Percentiles rank a stretch among this genome's conserved stretches.
Evolutionary conservation across 768 basidiomycete genomes (phyloP).

Genomic region (Arthromyces matolae): DNA sequence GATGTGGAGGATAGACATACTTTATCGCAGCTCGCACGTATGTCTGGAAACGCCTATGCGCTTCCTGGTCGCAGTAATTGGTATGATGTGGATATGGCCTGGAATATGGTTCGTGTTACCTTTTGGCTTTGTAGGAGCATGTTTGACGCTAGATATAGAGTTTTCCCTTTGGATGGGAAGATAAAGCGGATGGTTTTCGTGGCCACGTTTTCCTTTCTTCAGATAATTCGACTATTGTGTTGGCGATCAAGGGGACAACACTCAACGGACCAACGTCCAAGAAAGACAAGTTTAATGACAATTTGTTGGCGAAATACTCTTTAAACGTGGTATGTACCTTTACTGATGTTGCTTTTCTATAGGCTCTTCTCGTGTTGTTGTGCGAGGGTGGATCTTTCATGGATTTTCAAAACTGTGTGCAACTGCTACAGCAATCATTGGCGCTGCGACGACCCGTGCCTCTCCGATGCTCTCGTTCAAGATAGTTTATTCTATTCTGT

Average conservation of each 20-base stretch:
- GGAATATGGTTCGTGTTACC: slow-evolving; percentile 51
- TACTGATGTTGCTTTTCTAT: not conserved
- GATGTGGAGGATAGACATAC: slow-evolving; percentile 80
- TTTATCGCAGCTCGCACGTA: slow-evolving; percentile 76
- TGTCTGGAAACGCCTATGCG: slow-evolving; percentile 89
- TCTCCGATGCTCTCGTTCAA: slow-evolving; percentile 78
- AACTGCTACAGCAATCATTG: slow-evolving; percentile 72
- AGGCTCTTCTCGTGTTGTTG: slow-evolving; percentile 89
- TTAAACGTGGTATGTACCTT: too few relatives aligned
- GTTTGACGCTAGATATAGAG: slow-evolving; percentile 43
- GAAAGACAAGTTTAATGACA: slow-evolving; percentile 93
- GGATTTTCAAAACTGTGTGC: slow-evolving; percentile 84
- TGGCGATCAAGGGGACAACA: slow-evolving; percentile 88
- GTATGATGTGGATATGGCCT: slow-evolving; percentile 75
- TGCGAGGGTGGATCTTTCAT: slow-evolving; percentile 82
- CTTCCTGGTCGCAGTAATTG: slow-evolving; percentile 66
- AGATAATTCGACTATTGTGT: slow-evolving; percentile 77
- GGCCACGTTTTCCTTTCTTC: slow-evolving; percentile 84
- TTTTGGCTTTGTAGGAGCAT: too few relatives aligned
- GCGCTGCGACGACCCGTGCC: slow-evolving; percentile 77
- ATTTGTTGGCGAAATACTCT: slow-evolving; percentile 38
- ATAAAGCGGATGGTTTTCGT: slow-evolving; percentile 77
- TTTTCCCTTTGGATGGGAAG: slow-evolving; percentile 79
- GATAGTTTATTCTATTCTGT: slow-evolving; percentile 92
- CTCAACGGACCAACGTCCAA: slow-evolving; percentile 81